Conservation (phyloP, 2,329 filamentous ascomycete species). For the Beauveria australis region DNA sequence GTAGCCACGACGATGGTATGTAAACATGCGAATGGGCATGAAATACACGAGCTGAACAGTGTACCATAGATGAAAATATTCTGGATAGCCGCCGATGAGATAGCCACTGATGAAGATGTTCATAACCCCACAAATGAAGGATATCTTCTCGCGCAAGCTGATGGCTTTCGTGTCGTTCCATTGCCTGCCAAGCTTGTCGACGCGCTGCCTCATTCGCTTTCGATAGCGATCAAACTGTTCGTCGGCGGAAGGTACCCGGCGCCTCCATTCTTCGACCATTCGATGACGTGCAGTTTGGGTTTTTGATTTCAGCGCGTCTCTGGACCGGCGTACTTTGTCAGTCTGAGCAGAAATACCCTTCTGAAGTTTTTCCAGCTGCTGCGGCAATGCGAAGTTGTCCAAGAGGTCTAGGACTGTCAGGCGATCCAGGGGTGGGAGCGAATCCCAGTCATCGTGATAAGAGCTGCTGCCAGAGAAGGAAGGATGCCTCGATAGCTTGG, state of each 20-base stretch:
- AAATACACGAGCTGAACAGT: constrained; percentile 82
- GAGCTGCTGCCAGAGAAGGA: constrained; percentile 79
- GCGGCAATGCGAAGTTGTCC: constrained; percentile 84
- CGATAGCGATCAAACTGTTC: constrained; percentile 90
- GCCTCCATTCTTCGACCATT: constrained; percentile 88
- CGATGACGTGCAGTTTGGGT: constrained; percentile 75
- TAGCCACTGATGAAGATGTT: constrained; percentile 98
- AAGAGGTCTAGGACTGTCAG: constrained; percentile 87
- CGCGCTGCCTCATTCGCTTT: constrained; percentile 75
- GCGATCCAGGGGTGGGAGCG: constrained; percentile 79
- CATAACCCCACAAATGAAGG: constrained; percentile 91
- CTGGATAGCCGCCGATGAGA: constrained; percentile 74
- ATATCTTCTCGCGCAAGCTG: constrained; percentile 84
- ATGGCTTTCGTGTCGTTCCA: constrained; percentile 90
- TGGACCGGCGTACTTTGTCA: constrained; percentile 74
- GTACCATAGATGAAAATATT: constrained; percentile 92
- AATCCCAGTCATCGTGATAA: constrained; percentile 84
- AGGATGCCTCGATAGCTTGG: constrained; percentile 61
- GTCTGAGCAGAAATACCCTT: constrained; percentile 74
- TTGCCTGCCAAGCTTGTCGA: constrained; percentile 75
- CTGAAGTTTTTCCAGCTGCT: constrained; percentile 86
- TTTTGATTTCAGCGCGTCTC: constrained; percentile 68
- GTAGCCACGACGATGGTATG: constrained; percentile 84
- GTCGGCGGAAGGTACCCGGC: constrained; percentile 75
- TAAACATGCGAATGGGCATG: constrained; percentile 91